Base-by-base conservation (phyloP, 176 grass and related monocot species). In the Musa itinerans region DNA sequence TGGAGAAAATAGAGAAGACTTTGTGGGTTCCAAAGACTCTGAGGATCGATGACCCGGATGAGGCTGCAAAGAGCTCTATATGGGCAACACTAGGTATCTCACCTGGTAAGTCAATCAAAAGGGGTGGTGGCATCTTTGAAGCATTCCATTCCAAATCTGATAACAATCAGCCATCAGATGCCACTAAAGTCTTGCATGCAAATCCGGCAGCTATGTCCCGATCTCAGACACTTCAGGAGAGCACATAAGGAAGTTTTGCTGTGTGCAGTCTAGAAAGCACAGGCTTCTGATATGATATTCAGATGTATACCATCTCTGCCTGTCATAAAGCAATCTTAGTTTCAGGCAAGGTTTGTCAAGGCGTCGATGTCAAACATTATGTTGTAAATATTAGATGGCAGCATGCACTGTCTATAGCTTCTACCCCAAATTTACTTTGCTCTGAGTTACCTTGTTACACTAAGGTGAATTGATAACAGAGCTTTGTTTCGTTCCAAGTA, bases 21-120 rank as follows among this genome's bases (percentile, higher is more conserved):
- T 75, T 75, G 59, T 75, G 73, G 73, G 14, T 61, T 75, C 73
- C 73, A 27, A 75, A 75, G 54, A 75, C 73, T 6, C 73, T 75
- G 11, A 59, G 73, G 27, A 59, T 75, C 43, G 73, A 61, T 75
- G 73, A 75, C 59, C 73, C 73, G 48, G 55, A 75, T n/a, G 73
- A 75, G 26, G 73, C 73, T 59, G 73, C 73, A 61, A 75, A 75
- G 24, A 75, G 73, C 17, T 75, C 73, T n/a, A 75, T 75, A 58
- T 75, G 73, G 73, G 73, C 73, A 34, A 75, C 73, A 8, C 25
- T 75, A 19, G 73, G 73, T 48, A 75, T 75, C 20, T 59, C 14
- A 56, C 73, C 74, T 16, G 54, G 54, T 48, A 8, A 74, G 26
- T 61, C 54, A 10, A 15, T 20, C 15, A 75, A 75, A 29, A 61